Base-by-base conservation (phyloP, 768 basidiomycete genomes). In the Naematelia encephala region DNA sequence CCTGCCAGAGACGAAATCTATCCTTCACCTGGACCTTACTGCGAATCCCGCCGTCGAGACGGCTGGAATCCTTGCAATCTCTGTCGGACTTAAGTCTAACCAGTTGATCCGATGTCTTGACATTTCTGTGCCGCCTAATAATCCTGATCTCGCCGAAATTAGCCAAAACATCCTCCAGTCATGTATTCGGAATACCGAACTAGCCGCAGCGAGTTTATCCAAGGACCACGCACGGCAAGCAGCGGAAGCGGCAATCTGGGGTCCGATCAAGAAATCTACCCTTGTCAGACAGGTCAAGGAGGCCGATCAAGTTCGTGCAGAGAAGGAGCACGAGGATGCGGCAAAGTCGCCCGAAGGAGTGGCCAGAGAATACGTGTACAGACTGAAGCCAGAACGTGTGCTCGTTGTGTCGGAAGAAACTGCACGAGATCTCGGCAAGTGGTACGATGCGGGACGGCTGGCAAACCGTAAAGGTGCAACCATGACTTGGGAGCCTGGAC, bases 171-270 rank as follows among this genome's bases (percentile, higher is more conserved):
- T 99, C 54, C 78, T 98, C 60, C 89, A 88, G 63, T 84, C 86
- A 11, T 99, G 94, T 75, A 85, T 93, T 5, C 81, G 93, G 57
- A 98, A 99, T 66, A 98, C 94, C 0, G 93, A 97, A 73, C 86
- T 87, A 56, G 93, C 80, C 1, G 68, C 73, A 1, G 51, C 25
- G 3, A 13, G 56, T 39, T 23, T 26, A 27, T 13, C 43, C 77
- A 81, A 5, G 70, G 73, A 39, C 0, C 26, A 23, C 21, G 78
- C 82, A 47, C 86, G 87, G 30, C 82, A 84, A 63, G 77, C 79
- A 42, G 82, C 2, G 14, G 85, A 89, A 61, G 83, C 85, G 0
- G 70, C 72, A 11, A 68, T 78, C 22, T 82, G 83, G 55, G 70
- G 67, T 34, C 78, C 80, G 1, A 78, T 81, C 64, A 74, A 74